A percentile compares a stretch with the other conserved stretches of the same genome.
Conservation (phyloP, 805 yeast genomes). For the Saccharomycopsis javanensis region DNA sequence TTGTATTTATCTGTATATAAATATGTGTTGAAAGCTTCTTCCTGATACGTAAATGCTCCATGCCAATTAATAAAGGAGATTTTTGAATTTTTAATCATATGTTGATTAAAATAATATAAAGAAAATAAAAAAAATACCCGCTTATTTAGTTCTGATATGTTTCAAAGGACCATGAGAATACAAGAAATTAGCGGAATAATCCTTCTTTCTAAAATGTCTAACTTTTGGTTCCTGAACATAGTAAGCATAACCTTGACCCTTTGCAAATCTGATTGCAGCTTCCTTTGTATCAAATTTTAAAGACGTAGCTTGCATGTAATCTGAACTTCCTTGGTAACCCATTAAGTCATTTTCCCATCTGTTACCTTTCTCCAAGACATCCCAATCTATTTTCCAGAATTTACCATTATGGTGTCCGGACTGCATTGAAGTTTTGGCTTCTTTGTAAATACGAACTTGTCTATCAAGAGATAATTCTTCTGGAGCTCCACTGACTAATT, state of each 20-base stretch:
- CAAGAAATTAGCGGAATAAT: constrained; percentile 60
- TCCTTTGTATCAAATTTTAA: constrained; percentile 67
- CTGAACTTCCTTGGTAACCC: constrained; percentile 75
- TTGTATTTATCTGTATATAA: too few relatives aligned
- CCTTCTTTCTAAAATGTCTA: constrained; percentile 66
- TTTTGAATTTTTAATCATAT: too few relatives aligned
- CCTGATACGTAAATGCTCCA: too few relatives aligned
- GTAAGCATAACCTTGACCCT: constrained; percentile 79
- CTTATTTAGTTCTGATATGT: constrained; percentile 69
- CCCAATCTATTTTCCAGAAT: constrained; percentile 79
- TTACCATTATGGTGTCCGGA: constrained; percentile 39
- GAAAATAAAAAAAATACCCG: background rate
- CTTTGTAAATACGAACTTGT: constrained; percentile 67
- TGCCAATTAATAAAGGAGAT: too few relatives aligned
- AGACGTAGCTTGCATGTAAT: constrained; percentile 59
- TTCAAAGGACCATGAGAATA: constrained; percentile 65
- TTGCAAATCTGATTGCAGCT: constrained; percentile 69
- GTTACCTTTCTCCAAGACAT: constrained; percentile 62
- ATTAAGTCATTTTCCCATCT: constrained; percentile 86
- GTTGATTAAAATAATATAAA: background rate
- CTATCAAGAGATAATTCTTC: constrained; percentile 46
- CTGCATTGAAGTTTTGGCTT: constrained; percentile 75
- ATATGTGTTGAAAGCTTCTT: too few relatives aligned
- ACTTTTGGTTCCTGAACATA: constrained; percentile 74
- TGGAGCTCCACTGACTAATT: constrained; percentile 72